Evolutionary conservation across 192 early-diverging fungal species (phyloP), one percentile per base, ranked within the genome.

Genomic region (Coemansia sp.): DNA sequence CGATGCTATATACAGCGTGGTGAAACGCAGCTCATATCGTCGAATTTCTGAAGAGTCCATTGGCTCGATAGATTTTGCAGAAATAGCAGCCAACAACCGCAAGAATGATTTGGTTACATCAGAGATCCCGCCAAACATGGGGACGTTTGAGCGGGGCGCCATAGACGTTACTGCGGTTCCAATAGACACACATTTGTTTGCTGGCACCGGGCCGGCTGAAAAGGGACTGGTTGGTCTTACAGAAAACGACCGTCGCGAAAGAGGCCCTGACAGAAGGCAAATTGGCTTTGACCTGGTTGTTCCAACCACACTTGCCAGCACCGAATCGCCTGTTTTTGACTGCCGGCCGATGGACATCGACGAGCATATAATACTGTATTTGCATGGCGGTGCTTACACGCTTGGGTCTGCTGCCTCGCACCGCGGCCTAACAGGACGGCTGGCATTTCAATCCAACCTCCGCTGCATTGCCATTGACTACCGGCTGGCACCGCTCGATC

Each of bases 331-430:
- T 4, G 34, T 18, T 1, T 80, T 80, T 48, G 52, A 40, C 7
- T 75, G 69, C 28, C 29, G 34, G 20, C 77, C 77, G 34, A 18
- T 75, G 10, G 20, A 48, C 2, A 40, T 5, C 10, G 52, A 71
- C n/a, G 84, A 86, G 38, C 73, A 76, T n/a, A 84, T 88, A 2
- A 66, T 94, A 5, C 72, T 94, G 29, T 95, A 89, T 64, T 62
- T 90, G 30, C 94, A 94, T 59, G 94, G 94, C 40, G 91, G 92
- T 33, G 89, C 74, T 3, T 92, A 88, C 76, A 73, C 80, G 42
- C 45, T 87, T 3, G 76, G 85, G 6, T 81, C 79, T 7, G 71
- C 82, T 25, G 72, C 64, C 0, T 83, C 83, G 0, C 82, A 87
- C 60, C 69, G 88, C 5, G 73, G 49, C n/a, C 62, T 86, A 30